These are phyloP conservation scores for Allantophomopsis lycopodina DNA, from an alignment of 2,329 filamentous ascomycete species.

Conservation along the genomic window DNA sequence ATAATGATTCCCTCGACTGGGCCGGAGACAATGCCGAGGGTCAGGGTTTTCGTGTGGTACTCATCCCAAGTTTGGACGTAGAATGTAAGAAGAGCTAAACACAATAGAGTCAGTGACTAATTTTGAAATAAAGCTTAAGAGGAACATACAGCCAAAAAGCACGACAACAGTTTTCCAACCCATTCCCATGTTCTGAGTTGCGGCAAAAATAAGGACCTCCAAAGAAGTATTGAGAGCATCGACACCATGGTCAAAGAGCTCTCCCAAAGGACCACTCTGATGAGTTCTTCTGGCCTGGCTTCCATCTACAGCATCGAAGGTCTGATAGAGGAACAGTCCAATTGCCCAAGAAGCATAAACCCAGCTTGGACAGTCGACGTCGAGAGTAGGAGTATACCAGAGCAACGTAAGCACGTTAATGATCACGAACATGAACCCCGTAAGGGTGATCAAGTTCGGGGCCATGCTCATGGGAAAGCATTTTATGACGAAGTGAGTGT, in stretches of 20 bases:
- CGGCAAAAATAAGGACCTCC: conserved; percentile 83
- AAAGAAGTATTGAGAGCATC: conserved; percentile 95
- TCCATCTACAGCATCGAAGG: conserved; percentile 94
- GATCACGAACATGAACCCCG: conserved; percentile 81
- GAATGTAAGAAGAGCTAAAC: conserved; percentile 76
- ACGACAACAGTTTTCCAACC: conserved; percentile 76
- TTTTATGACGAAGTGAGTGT: conserved; percentile 86
- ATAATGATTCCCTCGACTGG: conserved; percentile 91
- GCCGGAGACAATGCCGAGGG: conserved; percentile 81
- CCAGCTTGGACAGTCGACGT: conserved; percentile 88
- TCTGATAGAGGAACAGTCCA: conserved; percentile 92
- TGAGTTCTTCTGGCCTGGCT: conserved; percentile 84
- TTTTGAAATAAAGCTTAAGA: not conserved
- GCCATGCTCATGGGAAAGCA: conserved; percentile 96
- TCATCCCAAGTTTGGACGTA: conserved; percentile 99
- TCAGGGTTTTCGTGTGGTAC: conserved; percentile 94
- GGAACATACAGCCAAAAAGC: conserved; percentile 62
- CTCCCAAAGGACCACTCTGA: conserved; percentile 86
- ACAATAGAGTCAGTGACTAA: not conserved
- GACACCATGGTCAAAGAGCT: conserved; percentile 95
- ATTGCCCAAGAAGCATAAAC: conserved; percentile 87
- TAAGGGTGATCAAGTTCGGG: conserved; percentile 74
- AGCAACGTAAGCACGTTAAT: conserved; percentile 81
- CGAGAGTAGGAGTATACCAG: conserved; percentile 90
- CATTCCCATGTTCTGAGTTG: conserved; percentile 85